Evolutionary conservation across 2,329 filamentous ascomycete genomes (phyloP), one percentile per base, ranked within the genome.

Genomic region (Colletotrichum australisinense): DNA sequence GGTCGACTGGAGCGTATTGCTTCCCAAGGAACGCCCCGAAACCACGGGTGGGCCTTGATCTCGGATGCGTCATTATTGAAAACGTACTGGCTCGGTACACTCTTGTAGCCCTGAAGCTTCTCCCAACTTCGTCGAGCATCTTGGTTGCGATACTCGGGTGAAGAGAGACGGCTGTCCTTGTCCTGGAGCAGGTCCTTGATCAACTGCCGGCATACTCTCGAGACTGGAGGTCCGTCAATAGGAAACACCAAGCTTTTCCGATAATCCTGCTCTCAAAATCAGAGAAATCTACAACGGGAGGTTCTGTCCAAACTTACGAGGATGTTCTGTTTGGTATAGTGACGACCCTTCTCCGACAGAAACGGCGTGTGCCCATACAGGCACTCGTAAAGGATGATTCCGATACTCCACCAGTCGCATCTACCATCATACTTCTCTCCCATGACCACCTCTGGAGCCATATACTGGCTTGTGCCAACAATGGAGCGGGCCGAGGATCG

Each of bases 351-450:
- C 60, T 96, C 93, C 19, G 93, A 91, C 65, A 95, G 90, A 81
- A 98, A 98, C 0, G 96, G 96, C 0, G 96, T 98, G 74, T 93
- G 93, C 1, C 96, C 96, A 80, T 97, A 98, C 1, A 98, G 86
- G 78, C 96, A 98, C 88, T 98, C 96, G 79, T 94, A 98, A 69
- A 98, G 84, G 79, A 98, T 98, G 79, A 98, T 92, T 66, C 95
- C 96, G 77, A 98, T 90, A 83, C 95, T 98, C 96, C 94, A 98
- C 95, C 90, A 98, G 83, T 98, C 96, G 83, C 96, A 98, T 79
- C 96, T 89, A 35, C 94, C 96, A 83, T 98, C 97, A 81, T 98
- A 98, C 49, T 88, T 85, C 62, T 95, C 89, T 32, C 95, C 94
- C 76, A 89, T 87, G 71, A 98, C 92, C 22, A 98, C 94, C 84